Evolutionary conservation across 176 grass and related monocot genomes (phyloP).

Genomic region (Oryza rufipogon): DNA sequence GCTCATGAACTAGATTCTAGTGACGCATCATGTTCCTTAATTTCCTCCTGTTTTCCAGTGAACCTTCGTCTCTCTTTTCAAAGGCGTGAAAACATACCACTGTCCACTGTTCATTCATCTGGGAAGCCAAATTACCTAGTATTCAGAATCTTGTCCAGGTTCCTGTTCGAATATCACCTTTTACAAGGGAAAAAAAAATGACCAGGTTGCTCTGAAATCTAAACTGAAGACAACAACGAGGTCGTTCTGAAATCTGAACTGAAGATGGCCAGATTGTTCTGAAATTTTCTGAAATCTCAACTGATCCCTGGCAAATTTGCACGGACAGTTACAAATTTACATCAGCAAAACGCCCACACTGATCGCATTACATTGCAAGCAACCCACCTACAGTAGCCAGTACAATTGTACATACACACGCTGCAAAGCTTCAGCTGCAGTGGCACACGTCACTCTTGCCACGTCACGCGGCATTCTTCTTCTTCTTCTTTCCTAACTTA

Average conservation of each 20-base stretch:
- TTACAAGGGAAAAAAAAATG: no score
- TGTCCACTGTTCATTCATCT: no score
- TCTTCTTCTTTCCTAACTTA: constrained; percentile 1
- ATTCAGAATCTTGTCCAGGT: no score
- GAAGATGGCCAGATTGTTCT: no score
- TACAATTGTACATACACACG: constrained; percentile 19
- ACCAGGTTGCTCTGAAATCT: background rate
- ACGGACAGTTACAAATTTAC: background rate
- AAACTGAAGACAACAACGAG: background rate
- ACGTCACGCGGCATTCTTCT: background rate
- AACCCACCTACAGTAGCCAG: constrained; percentile 5
- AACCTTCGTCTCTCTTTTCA: background rate
- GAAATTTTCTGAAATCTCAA: background rate
- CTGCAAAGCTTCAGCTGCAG: constrained; percentile 29
- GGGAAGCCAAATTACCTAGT: no score
- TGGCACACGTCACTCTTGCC: constrained; percentile 13
- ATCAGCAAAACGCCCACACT: constrained; percentile 46
- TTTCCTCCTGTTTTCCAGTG: background rate
- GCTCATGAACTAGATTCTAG: background rate
- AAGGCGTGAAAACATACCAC: background rate
- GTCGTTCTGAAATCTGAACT: background rate
- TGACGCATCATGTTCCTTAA: background rate
- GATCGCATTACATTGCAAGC: constrained; percentile 45
- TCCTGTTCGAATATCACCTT: no score
- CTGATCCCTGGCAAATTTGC: background rate